Base-by-base conservation (phyloP, 331 rosid species). In the Malus hybrid region DNA sequence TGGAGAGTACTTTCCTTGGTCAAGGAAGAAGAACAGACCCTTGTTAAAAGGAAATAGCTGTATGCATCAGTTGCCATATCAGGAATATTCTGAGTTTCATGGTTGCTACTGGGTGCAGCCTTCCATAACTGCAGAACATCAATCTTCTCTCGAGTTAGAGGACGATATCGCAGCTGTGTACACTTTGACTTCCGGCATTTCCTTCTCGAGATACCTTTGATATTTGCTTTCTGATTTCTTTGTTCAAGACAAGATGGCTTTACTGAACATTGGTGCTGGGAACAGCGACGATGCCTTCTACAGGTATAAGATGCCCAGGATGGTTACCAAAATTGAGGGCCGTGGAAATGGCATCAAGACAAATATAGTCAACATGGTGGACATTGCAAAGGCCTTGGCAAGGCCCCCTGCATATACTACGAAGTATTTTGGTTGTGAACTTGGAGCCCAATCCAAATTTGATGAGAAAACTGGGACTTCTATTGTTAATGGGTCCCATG, bases 321-420 rank as follows among this genome's bases (percentile, higher is more conserved):
- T 89, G 93, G 69, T 89, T 11, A 89, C 91, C 19, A 89, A 89
- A 78, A 89, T 89, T 76, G 93, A 89, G 82, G 93, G 93, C 30
- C 81, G 93, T 44, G 93, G 93, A 24, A 89, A 89, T 65, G 91
- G 93, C 77, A 89, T 89, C 83, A 87, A 83, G 82, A 89, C 93
- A 0, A 89, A 89, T 56, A 10, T 89, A 60, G 93, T 89, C 81
- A 89, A 89, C 39, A 89, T 89, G 93, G 91, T 89, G 61, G 93
- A 89, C 10, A 87, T 89, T 6, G 91, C 93, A 0, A 89, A 89
- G 73, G 91, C 93, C 3, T 82, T 89, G 77, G 93, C 91, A 10
- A 85, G 93, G 76, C 93, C 93, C 5, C 87, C 91, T 0, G 44
- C 93, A 7, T 89, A 87, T 78, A 87, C 93, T 34, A 89, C 91